Conservation (phyloP, 352 stramenopile genomes). For the Pythium brachiatum region DNA sequence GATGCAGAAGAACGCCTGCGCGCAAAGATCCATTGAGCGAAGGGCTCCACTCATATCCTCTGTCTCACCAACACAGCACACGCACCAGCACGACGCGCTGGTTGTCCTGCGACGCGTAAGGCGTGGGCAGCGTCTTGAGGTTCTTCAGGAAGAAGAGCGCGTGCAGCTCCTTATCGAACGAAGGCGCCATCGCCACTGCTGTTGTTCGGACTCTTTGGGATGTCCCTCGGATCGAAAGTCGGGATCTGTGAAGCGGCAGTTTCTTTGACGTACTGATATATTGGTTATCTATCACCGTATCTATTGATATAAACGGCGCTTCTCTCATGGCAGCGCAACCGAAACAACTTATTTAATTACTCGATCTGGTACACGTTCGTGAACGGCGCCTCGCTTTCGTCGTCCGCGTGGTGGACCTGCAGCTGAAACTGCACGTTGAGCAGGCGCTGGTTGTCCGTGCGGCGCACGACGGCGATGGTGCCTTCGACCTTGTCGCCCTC, state of each 20-base stretch:
- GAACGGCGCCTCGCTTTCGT: slow-evolving; percentile 43
- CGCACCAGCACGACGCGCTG: slow-evolving; percentile 75
- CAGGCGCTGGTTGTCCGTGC: slow-evolving; percentile 83
- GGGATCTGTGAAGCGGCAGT: not conserved
- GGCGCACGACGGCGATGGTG: slow-evolving; percentile 69
- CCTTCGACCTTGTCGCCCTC: slow-evolving; percentile 74
- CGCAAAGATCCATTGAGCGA: not conserved
- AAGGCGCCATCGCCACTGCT: not conserved
- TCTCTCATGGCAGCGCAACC: not conserved
- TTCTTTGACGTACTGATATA: slow-evolving; percentile 4
- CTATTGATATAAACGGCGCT: slow-evolving; percentile 20
- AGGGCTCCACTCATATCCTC: not conserved
- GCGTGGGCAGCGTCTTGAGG: slow-evolving; percentile 57
- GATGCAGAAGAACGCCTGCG: slow-evolving; percentile 80
- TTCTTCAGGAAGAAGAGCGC: slow-evolving; percentile 80
- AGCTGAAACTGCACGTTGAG: slow-evolving; percentile 90
- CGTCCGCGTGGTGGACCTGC: slow-evolving; percentile 61
- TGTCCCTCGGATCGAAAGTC: not conserved
- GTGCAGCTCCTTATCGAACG: slow-evolving; percentile 75
- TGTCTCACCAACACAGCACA: not conserved
- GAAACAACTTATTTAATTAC: slow-evolving; percentile 38
- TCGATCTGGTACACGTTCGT: slow-evolving; percentile 85
- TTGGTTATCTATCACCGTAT: slow-evolving; percentile 14
- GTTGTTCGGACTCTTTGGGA: not conserved
- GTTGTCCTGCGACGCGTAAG: slow-evolving; percentile 79